phyloP scores from a whole-genome alignment of 805 yeast genomes.

The Wickerhamiella occidentalis region DNA sequence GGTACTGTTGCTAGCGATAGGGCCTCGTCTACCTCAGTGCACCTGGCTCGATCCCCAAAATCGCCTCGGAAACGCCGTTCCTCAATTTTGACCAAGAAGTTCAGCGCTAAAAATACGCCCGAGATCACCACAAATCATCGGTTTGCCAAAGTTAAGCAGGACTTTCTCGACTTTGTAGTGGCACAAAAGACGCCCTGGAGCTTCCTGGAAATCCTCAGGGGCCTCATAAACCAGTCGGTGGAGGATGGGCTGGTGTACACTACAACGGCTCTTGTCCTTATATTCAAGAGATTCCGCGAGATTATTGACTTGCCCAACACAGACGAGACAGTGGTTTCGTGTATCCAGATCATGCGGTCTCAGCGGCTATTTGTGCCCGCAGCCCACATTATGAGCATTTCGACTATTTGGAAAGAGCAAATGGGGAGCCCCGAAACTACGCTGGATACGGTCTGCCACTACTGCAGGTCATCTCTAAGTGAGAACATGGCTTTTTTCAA shows the following conservation, averaged over 20 bases:
- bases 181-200: conserved; percentile 16
- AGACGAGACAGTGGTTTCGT: conserved; percentile 16
- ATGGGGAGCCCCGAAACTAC: conserved; percentile 26
- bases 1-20: neutral
- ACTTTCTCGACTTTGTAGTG: conserved; percentile 10
- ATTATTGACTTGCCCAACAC: conserved; percentile 10
- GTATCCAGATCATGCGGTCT: conserved; percentile 14
- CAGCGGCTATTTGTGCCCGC: conserved; percentile 37
- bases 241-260: conserved; percentile 15
- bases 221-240: conserved; percentile 8
- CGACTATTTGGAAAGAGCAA: conserved; percentile 9
- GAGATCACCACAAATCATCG: conserved; percentile 3
- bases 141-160: conserved; percentile 10
- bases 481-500: conserved; percentile 23
- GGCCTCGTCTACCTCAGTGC: neutral
- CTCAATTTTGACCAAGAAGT: neutral
- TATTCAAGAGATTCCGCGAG: conserved; percentile 16
- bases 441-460: conserved; percentile 37
- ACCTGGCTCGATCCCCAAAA: neutral
- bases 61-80: neutral
- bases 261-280: conserved; percentile 16
- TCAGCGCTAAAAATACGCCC: neutral
- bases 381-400: conserved; percentile 35
- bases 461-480: conserved; percentile 26
- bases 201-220: conserved; percentile 17